Evolutionary conservation across 768 basidiomycete species (phyloP).

Genomic region (Kwoniella bestiolae): DNA sequence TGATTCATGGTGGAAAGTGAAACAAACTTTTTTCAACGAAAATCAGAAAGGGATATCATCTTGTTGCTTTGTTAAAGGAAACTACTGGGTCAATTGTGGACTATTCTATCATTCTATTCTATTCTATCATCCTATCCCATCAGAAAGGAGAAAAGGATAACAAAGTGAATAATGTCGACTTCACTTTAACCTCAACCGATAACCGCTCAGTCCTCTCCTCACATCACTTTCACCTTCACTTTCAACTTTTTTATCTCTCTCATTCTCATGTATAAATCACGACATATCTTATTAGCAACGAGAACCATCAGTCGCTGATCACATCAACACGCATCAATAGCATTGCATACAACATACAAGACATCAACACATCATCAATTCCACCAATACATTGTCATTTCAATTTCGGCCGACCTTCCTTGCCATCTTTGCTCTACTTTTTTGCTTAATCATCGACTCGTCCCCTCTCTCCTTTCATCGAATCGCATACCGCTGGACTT

Average conservation of each 20-base stretch:
- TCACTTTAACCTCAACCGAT: slow-evolving; percentile 7
- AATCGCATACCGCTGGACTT: background rate
- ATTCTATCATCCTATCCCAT: background rate
- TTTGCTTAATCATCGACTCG: background rate
- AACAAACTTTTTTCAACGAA: background rate
- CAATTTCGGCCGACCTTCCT: slow-evolving; percentile 26
- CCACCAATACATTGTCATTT: slow-evolving; percentile 12
- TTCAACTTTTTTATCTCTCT: slow-evolving; percentile 4
- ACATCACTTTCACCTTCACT: background rate
- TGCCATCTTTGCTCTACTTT: slow-evolving; percentile 11
- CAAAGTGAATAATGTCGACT: slow-evolving; percentile 4
- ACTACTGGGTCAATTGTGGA: background rate
- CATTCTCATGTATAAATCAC: background rate
- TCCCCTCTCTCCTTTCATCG: background rate
- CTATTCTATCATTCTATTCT: background rate
- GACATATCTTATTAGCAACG: background rate
- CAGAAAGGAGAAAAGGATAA: background rate
- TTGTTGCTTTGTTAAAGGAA: background rate
- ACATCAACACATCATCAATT: background rate
- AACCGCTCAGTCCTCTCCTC: slow-evolving; percentile 21
- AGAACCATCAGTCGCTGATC: background rate
- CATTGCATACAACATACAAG: slow-evolving; percentile 3
- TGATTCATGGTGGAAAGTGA: slow-evolving; percentile 17
- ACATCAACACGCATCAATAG: background rate
- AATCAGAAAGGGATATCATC: no score